Evolutionary conservation across 192 early-diverging fungal genomes (phyloP), one percentile per base, ranked within the genome.

Genomic region (Geranomyces variabilis): DNA sequence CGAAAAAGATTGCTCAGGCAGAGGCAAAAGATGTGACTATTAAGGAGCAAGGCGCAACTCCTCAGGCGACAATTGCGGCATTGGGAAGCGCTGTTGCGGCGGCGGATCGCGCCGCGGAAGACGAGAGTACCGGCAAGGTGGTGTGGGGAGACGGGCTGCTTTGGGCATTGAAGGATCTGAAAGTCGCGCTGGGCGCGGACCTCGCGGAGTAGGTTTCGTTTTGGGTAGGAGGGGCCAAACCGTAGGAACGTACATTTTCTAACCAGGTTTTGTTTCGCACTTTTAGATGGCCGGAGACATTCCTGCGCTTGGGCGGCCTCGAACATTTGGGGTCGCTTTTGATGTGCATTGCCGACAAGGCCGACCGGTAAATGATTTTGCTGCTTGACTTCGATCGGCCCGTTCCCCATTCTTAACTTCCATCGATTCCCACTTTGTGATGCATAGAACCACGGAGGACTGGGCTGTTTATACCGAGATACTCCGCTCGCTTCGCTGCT

Each of bases 391-490:
- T n/a, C n/a, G n/a, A n/a, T n/a, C n/a, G n/a, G n/a, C n/a, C n/a
- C n/a, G n/a, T n/a, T n/a, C n/a, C n/a, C n/a, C n/a, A n/a, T n/a
- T n/a, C n/a, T n/a, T n/a, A n/a, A n/a, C n/a, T n/a, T n/a, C n/a
- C n/a, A n/a, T 53, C 24, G 51, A 53, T 53, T 53, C n/a, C 46
- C 19, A 13, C 46, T 47, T 57, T n/a, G 26, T 26, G 21, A 14
- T 45, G 34, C 1, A 14, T 48, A 68, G 66, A 30, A 19, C 46
- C 13, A 7, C 26, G 0, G 28, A 56, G 1, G 66, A 68, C 34
- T 68, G 66, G 66, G 47, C 66, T 28, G 29, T 68, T 7, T 48
- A 68, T 17, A 24, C 36, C 4, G 66, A 68, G 29, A 17, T 68
- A 6, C 33, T 56, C 33, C 66, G 66, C 51, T 15, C 29, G 17